Evolutionary conservation across 345 rosid genomes (phyloP), one percentile per base, ranked within the genome.

Genomic region (Populus euphratica): DNA sequence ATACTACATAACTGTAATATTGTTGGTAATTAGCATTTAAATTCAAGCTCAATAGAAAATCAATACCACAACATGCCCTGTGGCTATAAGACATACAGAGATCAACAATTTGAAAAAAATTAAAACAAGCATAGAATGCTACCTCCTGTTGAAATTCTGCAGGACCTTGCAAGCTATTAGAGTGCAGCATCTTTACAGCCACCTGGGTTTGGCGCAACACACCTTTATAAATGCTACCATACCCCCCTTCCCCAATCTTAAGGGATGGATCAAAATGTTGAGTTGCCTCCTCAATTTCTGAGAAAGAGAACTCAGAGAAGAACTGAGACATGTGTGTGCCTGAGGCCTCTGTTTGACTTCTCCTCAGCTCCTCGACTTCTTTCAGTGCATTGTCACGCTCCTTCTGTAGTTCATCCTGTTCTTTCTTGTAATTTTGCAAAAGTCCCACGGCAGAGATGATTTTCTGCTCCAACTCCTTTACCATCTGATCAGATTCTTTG

Each of bases 171-270:
- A 82, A 78, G 85, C 97, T 91, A 73, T 86, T 76, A 78, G 97
- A 74, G 79, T 90, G 85, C 79, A 88, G 75, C 81, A 86, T 86
- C 83, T 94, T 94, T 67, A 94, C 89, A 52, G 97, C 97, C 82
- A 90, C 98, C 56, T 78, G 84, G 8, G 89, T 89, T 76, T 89
- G 91, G 49, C 86, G 87, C 77, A 94, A 88, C 21, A 77, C 11
- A 69, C 95, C 95, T 80, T 82, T 85, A 76, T 90, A 93, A 78
- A 93, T 89, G 87, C 89, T 93, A 64, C 97, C 98, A 83, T 90
- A 94, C 50, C 97, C 97, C 21, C 98, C 98, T 89, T 93, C 97
- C 43, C 95, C 98, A 70, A 94, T 91, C 87, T 90, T 93, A 82
- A 82, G 76, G 66, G 91, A 86, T 20, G 86, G 86, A 80, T 91